Evolutionary conservation across 768 basidiomycete genomes (phyloP).

Genomic region (Calvatia gigantea): DNA sequence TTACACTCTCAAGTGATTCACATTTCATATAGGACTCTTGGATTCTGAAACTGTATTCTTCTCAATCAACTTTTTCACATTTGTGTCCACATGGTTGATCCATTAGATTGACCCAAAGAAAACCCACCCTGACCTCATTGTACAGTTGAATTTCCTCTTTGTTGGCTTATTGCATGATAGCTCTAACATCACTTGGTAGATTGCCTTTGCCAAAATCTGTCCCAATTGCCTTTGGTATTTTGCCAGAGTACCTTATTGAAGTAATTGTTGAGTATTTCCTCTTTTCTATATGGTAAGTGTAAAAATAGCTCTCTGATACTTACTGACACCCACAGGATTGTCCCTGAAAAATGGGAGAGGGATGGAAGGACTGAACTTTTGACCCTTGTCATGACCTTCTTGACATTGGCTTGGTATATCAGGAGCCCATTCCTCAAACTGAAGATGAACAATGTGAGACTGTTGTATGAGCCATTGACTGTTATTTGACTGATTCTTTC

Average conservation of each 20-base stretch:
- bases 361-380: constrained; percentile 85
- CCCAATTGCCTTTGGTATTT: constrained; percentile 77
- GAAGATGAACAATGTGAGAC: constrained; percentile 85
- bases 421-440: constrained; percentile 98
- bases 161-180: background rate
- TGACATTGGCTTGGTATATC: constrained; percentile 95
- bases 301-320: background rate
- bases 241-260: constrained; percentile 94
- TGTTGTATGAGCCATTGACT: background rate
- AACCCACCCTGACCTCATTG: constrained; percentile 64
- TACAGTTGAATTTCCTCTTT: constrained; percentile 50
- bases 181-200: constrained; percentile 33
- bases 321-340: constrained; percentile 34
- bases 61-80: constrained; percentile 80
- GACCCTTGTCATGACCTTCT: constrained; percentile 85
- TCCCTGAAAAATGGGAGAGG: constrained; percentile 79
- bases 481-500: background rate
- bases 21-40: constrained; percentile 81
- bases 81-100: constrained; percentile 92
- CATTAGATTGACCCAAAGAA: constrained; percentile 82
- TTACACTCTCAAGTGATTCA: constrained; percentile 69
- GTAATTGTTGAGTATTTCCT: constrained; percentile 89
- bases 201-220: constrained; percentile 87
- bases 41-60: constrained; percentile 83
- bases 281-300: constrained; percentile 72